Base-by-base conservation (phyloP, 768 basidiomycete genomes). In the Chalciporus sphaerocephalus region DNA sequence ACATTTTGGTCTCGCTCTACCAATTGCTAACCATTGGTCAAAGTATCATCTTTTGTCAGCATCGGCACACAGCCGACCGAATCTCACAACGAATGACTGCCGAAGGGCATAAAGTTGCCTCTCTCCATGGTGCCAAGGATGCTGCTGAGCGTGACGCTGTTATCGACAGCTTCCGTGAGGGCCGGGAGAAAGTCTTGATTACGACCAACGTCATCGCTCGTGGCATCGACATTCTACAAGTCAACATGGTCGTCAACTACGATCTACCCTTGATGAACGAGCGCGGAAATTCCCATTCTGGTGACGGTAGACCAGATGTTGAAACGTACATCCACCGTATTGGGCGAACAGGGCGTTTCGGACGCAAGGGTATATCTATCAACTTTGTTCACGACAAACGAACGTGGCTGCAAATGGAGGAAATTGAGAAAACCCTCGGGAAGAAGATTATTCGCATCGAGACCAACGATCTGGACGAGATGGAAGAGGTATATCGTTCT, bases 241-340 rank as follows among this genome's bases (percentile, higher is more conserved):
- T 99, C 57, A 99, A 97, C 74, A 93, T 99, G 93, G 95, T 98
- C n/a, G 92, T 99, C 66, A 98, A 98, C 70, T 99, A 98, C 61
- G 94, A 97, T 61, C 77, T 96, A 21, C 93, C 94, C 0, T 70
- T 92, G 37, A 81, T 89, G 78, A 85, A 81, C 54, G 87, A 89
- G 57, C 81, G 86, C 12, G 68, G 56, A 44, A 65, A 61, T 54
- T 60, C 52, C 39, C 72, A 59, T 51, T 61, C 53, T 2, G 66
- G 62, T 18, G 85, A 87, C 50, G 75, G 65, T 54, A 73, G 69
- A 47, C 92, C 92, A 0, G 96, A 99, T 62, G 76, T 93, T 37
- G 96, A 98, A 73, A 98, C 95, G 1, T 99, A 99, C 63, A 85
- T 98, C 37, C 96, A 99, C 68, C 85, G 96, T 52, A 97, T 99